Evolutionary conservation across 2,329 filamentous ascomycete genomes (phyloP).

Genomic region (Cladosporium phlei): DNA sequence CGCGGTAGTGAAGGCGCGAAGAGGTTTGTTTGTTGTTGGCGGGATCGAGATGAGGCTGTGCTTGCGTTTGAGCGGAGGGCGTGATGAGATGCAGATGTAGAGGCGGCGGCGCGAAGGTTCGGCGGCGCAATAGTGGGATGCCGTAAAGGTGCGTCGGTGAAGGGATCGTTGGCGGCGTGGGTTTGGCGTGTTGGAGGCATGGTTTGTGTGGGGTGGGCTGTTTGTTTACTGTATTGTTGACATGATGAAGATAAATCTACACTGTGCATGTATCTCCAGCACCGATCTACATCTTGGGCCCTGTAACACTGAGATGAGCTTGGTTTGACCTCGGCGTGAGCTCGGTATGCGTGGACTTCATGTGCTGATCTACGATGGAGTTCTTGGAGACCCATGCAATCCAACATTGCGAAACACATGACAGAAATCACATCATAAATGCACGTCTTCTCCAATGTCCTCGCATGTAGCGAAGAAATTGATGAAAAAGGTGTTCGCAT

Average conservation of each 20-base stretch:
- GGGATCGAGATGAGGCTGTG: slow-evolving; percentile 6
- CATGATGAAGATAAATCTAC: no score
- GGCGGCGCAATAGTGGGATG: slow-evolving; percentile 10
- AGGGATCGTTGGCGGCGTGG: neutral
- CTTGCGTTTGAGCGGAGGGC: slow-evolving; percentile 7
- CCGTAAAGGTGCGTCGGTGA: slow-evolving; percentile 4
- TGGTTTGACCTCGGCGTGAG: neutral
- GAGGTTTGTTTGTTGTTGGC: slow-evolving; percentile 11
- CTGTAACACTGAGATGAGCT: no score
- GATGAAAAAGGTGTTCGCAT: slow-evolving; percentile 11
- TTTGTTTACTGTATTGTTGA: neutral
- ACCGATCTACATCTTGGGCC: no score
- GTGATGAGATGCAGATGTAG: neutral
- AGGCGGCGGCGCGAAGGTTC: slow-evolving; percentile 6
- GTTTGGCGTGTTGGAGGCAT: slow-evolving; percentile 6
- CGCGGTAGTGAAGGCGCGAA: slow-evolving; percentile 10
- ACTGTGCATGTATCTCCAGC: no score
- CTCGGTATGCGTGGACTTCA: neutral
- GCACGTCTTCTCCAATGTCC: slow-evolving; percentile 8
- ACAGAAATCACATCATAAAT: neutral
- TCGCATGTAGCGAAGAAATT: slow-evolving; percentile 7
- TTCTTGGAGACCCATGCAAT: neutral
- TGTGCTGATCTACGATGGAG: no score
- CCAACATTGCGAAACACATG: neutral
- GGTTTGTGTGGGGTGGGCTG: neutral